Evolutionary conservation across 2,329 filamentous ascomycete genomes (phyloP), one percentile per base, ranked within the genome.

Genomic region (Fusarium austroafricanum): DNA sequence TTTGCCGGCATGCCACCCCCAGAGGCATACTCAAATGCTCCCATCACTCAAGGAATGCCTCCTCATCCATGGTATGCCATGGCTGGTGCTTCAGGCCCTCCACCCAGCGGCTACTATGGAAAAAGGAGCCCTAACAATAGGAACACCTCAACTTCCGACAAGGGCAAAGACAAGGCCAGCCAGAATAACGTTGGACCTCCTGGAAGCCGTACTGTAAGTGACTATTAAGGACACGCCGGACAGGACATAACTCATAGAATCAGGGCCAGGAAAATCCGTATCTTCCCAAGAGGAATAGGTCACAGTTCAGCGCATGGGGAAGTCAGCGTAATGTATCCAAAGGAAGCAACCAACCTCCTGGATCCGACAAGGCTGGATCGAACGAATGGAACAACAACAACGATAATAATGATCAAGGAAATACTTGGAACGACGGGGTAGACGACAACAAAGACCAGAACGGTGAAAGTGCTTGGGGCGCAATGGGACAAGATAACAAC

Each of bases 1-100:
- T 57, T 56, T 17, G 49, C 51, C 18, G 44, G 44, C 3, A 20
- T 65, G 14, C 61, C 58, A 21, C 60, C 59, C 9, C 59, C 54
- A 18, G 58, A 63, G 8, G 70, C 67, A 2, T 72, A 75, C 42
- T 56, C 69, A 17, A 68, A 76, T 43, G 67, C 74, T 18, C 75
- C 75, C 5, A 70, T 77, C 33, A 78, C 76, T 4, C 76, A 78
- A 51, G 75, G 75, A 8, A 72, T 78, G 67, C 64, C 68, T 1
- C 42, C 64, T 35, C 57, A 63, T 10, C 38, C 65, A 1, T 76
- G 72, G 72, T 70, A 65, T 40, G 44, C 70, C 10, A 59, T 68
- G 57, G 69, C 50, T 14, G 68, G 58, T 8, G 72, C 72, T 10
- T 68, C 67, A 20, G 71, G 68, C 11, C 54, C 63, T 26, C 42